Conservation (phyloP, 2,329 filamentous ascomycete species). For the Aspergillus sp. region DNA sequence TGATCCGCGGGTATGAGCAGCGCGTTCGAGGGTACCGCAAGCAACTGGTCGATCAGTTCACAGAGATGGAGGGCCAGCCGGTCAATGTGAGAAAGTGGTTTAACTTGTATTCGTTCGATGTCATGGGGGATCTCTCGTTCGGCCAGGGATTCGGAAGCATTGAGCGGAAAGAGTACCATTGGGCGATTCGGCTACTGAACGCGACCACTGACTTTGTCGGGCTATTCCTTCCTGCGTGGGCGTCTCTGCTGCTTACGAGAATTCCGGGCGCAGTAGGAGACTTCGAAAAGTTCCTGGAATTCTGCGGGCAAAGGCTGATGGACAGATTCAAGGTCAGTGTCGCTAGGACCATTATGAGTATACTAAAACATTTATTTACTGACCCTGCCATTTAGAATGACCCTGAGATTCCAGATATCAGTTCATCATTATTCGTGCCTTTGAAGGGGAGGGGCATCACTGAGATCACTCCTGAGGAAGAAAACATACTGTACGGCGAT, state of each 20-base stretch:
- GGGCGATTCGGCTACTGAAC: conserved; percentile 42
- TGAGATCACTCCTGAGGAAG: conserved; percentile 22
- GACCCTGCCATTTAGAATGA: not conserved
- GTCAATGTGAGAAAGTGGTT: conserved; percentile 48
- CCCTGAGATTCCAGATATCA: conserved; percentile 31
- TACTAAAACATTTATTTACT: not conserved
- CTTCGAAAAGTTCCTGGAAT: conserved; percentile 14
- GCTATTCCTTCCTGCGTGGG: conserved; percentile 19
- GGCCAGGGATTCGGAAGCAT: conserved; percentile 14
- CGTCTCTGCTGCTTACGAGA: not conserved
- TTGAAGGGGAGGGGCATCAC: conserved; percentile 20
- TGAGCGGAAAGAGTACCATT: conserved; percentile 32
- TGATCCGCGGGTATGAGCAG: conserved; percentile 48
- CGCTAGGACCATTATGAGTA: not conserved
- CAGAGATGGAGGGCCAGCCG: conserved; percentile 28
- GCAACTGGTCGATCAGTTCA: conserved; percentile 38
- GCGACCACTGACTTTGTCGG: conserved; percentile 33
- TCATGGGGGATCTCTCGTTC: conserved; percentile 24
- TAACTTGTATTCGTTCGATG: conserved; percentile 23
- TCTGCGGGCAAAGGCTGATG: conserved; percentile 11
- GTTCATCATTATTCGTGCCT: conserved; percentile 30
- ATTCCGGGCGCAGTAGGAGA: conserved; percentile 1
- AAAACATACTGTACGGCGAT: conserved; percentile 33
- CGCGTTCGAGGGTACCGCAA: conserved; percentile 42
- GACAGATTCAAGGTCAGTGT: conserved; percentile 12